Base-by-base conservation (phyloP, 2,329 filamentous ascomycete species). In the Aspergillus carbonarius region DNA sequence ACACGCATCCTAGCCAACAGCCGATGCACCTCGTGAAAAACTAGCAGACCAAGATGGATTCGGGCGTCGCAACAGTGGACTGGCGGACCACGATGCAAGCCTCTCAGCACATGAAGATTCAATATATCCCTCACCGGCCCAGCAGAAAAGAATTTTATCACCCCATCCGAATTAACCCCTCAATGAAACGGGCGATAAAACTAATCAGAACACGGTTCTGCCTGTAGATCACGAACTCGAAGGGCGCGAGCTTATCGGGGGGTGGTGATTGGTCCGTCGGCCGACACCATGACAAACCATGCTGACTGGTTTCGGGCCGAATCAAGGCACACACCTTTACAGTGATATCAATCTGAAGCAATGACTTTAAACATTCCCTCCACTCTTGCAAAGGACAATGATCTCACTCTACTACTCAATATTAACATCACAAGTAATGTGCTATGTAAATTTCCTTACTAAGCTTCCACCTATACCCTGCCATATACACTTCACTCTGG, bases 261-360 rank as follows among this genome's bases (percentile, higher is more conserved):
- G 0, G 1, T 9, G 17, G 50, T 68, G 40, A 72, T 73, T 73
- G 70, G 71, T 27, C 46, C 34, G 9, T 27, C 9, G 4, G 9
- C 13, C n/a, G 18, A 10, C 20, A 27, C 18, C 62, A 64, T 74
- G 71, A 74, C 71, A 72, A 68, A 74, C 66, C 48, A 27, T 60
- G 70, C 67, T 73, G 71, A 74, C 70, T 70, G 59, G 57, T 60
- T 25, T 57, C 61, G 61, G 60, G 48, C 58, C 61, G 57, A 42
- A 42, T 17, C 39, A 42, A 18, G 18, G 39, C 39, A 27, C 25
- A 27, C 23, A 8, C 7, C 7, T 32, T 12, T 32, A 32, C 30
- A 27, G 8, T 32, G 30, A 32, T 32, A 32, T 32, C 30, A 32
- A 27, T 27, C 25, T 27, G 30, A 32, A 12, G 30, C 30, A 32